Percentiles rank a stretch among this genome's conserved stretches.
Evolutionary conservation across 2,329 filamentous ascomycete genomes (phyloP).

Genomic region (Colletotrichum godetiae): DNA sequence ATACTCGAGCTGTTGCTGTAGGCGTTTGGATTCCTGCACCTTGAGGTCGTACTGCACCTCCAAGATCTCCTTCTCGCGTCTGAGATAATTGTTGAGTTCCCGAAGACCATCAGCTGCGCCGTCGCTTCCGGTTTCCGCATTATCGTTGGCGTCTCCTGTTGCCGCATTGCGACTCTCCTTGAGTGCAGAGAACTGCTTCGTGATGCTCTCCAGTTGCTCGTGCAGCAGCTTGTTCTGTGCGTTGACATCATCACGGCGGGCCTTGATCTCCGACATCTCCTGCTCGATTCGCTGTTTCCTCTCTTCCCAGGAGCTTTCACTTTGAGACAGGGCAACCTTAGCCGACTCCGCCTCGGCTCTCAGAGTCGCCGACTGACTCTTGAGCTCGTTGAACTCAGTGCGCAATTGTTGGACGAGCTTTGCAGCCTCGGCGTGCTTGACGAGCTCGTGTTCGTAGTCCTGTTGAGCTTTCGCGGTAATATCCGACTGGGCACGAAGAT

Average conservation of each 20-base stretch:
- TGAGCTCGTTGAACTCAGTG: slow-evolving; percentile 83
- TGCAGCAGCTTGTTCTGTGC: slow-evolving; percentile 93
- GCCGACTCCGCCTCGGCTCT: slow-evolving; percentile 88
- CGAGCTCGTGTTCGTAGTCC: slow-evolving; percentile 92
- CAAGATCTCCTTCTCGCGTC: slow-evolving; percentile 96
- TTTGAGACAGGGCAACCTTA: slow-evolving; percentile 81
- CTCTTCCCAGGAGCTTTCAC: slow-evolving; percentile 89
- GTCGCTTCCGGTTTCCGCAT: slow-evolving; percentile 52
- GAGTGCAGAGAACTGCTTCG: slow-evolving; percentile 80
- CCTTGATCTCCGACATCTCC: slow-evolving; percentile 83
- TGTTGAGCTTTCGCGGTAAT: slow-evolving; percentile 94
- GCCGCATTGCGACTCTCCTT: slow-evolving; percentile 64
- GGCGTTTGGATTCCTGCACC: slow-evolving; percentile 84
- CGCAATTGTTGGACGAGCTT: slow-evolving; percentile 84
- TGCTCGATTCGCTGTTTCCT: slow-evolving; percentile 83
- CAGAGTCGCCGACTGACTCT: slow-evolving; percentile 79
- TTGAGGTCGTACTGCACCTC: slow-evolving; percentile 96
- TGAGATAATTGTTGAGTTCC: slow-evolving; percentile 90
- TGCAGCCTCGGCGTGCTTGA: slow-evolving; percentile 96
- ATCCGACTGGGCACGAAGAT: slow-evolving; percentile 91
- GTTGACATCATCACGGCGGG: slow-evolving; percentile 84
- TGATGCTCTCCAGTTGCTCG: slow-evolving; percentile 86
- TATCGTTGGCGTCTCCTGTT: slow-evolving; percentile 59
- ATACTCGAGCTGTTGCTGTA: slow-evolving; percentile 92
- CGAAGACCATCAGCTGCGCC: slow-evolving; percentile 77